Evolutionary conservation across 768 basidiomycete species (phyloP).

Genomic region (Panellus pusillus): DNA sequence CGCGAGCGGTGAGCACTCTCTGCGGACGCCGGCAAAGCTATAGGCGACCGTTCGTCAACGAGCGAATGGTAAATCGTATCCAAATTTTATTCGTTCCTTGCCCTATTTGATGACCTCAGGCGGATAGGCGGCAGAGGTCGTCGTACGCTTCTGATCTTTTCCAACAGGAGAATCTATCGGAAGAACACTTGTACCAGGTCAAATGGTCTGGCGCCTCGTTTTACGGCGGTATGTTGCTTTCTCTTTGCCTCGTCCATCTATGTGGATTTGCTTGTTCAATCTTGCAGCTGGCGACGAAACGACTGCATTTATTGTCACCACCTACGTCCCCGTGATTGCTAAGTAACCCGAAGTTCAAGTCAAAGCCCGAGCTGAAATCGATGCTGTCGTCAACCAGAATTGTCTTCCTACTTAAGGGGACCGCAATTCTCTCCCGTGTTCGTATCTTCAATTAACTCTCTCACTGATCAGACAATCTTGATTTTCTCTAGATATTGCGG

Average conservation of each 20-base stretch:
- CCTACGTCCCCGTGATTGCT: conserved; percentile 41
- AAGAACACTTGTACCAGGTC: conserved; percentile 36
- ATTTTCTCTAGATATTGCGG: conserved; percentile 29
- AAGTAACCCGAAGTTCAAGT: conserved; percentile 38
- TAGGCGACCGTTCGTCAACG: conserved; percentile 43
- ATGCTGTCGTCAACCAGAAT: conserved; percentile 39
- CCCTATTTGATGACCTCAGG: conserved; percentile 23
- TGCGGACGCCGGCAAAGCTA: conserved; percentile 41
- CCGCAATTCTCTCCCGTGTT: conserved; percentile 36
- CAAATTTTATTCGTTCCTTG: not conserved
- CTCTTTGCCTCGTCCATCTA: too few relatives aligned
- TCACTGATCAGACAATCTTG: too few relatives aligned
- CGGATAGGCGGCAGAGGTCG: conserved; percentile 27
- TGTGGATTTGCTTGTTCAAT: not conserved
- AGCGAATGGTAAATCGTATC: conserved; percentile 38
- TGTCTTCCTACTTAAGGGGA: conserved; percentile 42
- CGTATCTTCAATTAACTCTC: too few relatives aligned
- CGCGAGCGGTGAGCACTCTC: conserved; percentile 46
- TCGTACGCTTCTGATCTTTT: conserved; percentile 37
- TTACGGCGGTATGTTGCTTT: conserved; percentile 34
- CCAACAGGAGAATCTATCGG: conserved; percentile 28
- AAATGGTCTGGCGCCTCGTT: conserved; percentile 48
- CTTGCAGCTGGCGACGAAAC: conserved; percentile 41
- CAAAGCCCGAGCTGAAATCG: conserved; percentile 45
- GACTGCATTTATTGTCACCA: conserved; percentile 37